Base-by-base conservation (phyloP, 1,139 yeast species). In the Candida tropicalis region DNA sequence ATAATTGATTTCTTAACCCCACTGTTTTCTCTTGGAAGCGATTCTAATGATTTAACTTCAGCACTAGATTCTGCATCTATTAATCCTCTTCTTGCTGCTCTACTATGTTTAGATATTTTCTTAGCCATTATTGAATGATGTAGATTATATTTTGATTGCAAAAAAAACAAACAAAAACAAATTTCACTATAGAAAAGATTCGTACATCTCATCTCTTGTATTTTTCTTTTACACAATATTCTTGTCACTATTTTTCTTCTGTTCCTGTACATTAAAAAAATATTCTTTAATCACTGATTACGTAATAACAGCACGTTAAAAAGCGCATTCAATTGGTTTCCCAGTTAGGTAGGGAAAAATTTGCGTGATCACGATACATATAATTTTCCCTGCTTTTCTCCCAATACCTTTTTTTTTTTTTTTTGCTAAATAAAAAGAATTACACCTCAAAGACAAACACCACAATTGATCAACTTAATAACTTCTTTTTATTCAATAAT, bases 71-170 rank as follows among this genome's bases (percentile, higher is more conserved):
- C 73, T 7, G 35, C 39, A 11, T 63, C 70, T 28, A 68, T 63
- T 42, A 70, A 73, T 3, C 84, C 85, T 59, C 89, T 74, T 66
- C 91, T 80, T 3, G 93, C 91, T 5, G 90, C 90, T 67, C 93
- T 77, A 38, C 90, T 82, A 50, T 77, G 82, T 52, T 83, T 84
- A 10, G 89, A 82, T 25, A 82, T 22, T 15, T 37, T 37, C 20
- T 37, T 37, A n/a, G 40, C 40, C 40, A 37, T 36, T 10, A 6
- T 26, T 18, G n/a, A 6, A 8, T n/a, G n/a, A 17, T 29, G 12
- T 16, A 15, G 16, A 5, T 12, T 27, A 8, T 6, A 27, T 5
- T 12, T 27, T 12, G 29, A 27, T 27, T 27, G 29, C 29, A 27
- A 27, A 26, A 27, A 13, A n/a, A 5, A 15, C 8, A 3, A 3